Evolutionary conservation across 176 grass and related monocot species (phyloP).

Genomic region (Aegilops tauschii): DNA sequence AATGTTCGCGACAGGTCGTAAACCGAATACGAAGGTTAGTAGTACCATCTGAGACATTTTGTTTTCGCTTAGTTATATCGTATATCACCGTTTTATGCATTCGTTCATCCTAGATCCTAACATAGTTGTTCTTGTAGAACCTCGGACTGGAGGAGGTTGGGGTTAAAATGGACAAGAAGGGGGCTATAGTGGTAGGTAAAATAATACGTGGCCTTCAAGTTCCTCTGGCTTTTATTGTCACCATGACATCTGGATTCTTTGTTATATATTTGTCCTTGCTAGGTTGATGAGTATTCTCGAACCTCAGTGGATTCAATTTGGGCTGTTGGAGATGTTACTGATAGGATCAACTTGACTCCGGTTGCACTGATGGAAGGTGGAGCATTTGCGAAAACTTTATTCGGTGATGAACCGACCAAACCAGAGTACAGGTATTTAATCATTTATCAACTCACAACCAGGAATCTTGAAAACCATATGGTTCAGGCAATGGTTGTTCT

Average conservation of each 20-base stretch:
- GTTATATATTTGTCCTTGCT: conserved; percentile 8
- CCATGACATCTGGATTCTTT: neutral
- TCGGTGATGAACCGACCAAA: conserved; percentile 65
- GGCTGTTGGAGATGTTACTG: conserved; percentile 82
- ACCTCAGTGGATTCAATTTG: conserved; percentile 83
- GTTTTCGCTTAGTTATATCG: conserved; percentile 13
- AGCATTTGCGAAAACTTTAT: conserved; percentile 66
- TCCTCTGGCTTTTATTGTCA: neutral
- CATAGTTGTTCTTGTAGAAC: conserved; percentile 48
- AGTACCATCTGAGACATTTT: neutral
- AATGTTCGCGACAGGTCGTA: conserved; percentile 86
- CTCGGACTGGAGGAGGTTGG: conserved; percentile 70
- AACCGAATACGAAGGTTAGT: conserved; percentile 65
- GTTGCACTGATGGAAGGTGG: conserved; percentile 88
- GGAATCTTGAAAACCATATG: conserved; percentile 4
- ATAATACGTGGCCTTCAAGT: neutral
- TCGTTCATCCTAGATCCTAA: neutral
- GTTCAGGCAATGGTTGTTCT: conserved; percentile 14
- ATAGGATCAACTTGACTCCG: conserved; percentile 76
- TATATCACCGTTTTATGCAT: neutral
- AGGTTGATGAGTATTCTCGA: conserved; percentile 75
- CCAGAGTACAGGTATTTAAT: conserved; percentile 72
- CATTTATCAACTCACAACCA: neutral
- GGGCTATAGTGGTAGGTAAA: conserved; percentile 64
- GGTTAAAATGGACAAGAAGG: conserved; percentile 56